Percentiles rank a stretch among this genome's conserved stretches.
These are phyloP conservation scores for Nephelium lappaceum DNA, from an alignment of 345 rosid species.

Conservation along the genomic window DNA sequence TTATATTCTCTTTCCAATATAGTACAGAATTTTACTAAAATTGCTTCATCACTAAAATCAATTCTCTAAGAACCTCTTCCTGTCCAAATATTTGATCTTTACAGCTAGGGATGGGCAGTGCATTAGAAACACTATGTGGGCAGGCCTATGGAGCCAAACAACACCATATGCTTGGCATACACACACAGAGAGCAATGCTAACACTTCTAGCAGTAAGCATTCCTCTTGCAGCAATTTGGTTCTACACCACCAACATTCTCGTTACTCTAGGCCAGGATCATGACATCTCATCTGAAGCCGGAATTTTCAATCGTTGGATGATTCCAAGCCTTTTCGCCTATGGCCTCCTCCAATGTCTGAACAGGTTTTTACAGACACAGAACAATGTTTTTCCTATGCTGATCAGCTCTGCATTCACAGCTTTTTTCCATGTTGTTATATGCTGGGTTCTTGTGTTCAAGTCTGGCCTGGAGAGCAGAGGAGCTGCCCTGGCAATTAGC, in stretches of 20 bases:
- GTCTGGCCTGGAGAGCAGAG: slow-evolving; percentile 39
- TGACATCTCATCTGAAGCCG: slow-evolving; percentile 42
- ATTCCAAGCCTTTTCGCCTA: slow-evolving; percentile 62
- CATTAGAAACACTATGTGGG: slow-evolving; percentile 69
- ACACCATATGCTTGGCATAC: slow-evolving; percentile 64
- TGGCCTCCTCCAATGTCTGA: slow-evolving; percentile 62
- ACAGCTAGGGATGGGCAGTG: slow-evolving; percentile 71
- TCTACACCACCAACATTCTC: slow-evolving; percentile 49
- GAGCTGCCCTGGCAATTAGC: slow-evolving; percentile 48
- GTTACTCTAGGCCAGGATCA: slow-evolving; percentile 44
- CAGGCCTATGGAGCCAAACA: slow-evolving; percentile 72
- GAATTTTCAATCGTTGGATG: slow-evolving; percentile 55
- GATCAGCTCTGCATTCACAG: slow-evolving; percentile 38
- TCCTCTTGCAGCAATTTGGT: slow-evolving; percentile 62
- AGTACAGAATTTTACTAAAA: not conserved
- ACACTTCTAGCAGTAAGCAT: slow-evolving; percentile 41
- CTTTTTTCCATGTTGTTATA: slow-evolving; percentile 36
- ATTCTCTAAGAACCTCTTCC: too few relatives aligned
- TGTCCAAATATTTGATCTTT: not conserved
- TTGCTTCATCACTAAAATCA: not conserved
- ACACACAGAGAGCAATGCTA: slow-evolving; percentile 73
- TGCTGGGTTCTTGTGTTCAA: slow-evolving; percentile 52
- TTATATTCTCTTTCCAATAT: not conserved
- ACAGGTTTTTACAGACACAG: slow-evolving; percentile 63
- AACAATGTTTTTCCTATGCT: slow-evolving; percentile 56